Evolutionary conservation across 2,329 filamentous ascomycete genomes (phyloP), one percentile per base, ranked within the genome.

Genomic region (Stemphylium lycopersici): DNA sequence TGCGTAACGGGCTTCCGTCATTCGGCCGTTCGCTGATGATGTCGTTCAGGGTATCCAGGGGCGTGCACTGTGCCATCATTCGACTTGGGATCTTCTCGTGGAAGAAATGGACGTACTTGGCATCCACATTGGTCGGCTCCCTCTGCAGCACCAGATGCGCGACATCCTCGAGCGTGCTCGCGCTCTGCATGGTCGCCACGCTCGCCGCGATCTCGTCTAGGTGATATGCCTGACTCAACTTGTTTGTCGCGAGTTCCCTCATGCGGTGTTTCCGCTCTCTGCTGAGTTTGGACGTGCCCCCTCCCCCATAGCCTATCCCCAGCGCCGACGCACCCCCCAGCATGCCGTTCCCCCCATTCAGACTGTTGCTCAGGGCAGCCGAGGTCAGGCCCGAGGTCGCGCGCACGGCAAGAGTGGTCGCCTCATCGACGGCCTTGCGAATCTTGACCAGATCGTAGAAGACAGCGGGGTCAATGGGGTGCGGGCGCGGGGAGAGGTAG

Each of bases 41-140:
- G 33, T 90, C 83, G 69, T 87, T 80, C 60, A 96, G 74, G 3
- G 86, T 81, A 47, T 84, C 78, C 52, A 93, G 75, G 58, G 84
- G 87, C 7, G 90, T 93, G 64, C 83, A 87, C 66, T 90, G 85
- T 32, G 87, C 88, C 71, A 95, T 79, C 70, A 89, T 86, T 37
- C 88, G 80, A 36, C 86, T 89, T 1, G 90, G 89, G 22, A 95
- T 93, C 82, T 93, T 95, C 76, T 96, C 90, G 76, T 93, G 90
- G 74, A 96, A 96, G 77, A 93, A 95, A 71, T 95, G 89, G n/a
- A 95, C 91, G 70, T 95, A 95, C 73, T 88, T 89, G 24, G 90
- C 91, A 67, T 95, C 89, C 38, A 81, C 76, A 67, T 92, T 87
- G 45, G 81, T 72, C n/a, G 85, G 80, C 56, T 84, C 87, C 56